Evolutionary conservation across 305 asterid species (phyloP).

Genomic region (Nicotiana rustica): DNA sequence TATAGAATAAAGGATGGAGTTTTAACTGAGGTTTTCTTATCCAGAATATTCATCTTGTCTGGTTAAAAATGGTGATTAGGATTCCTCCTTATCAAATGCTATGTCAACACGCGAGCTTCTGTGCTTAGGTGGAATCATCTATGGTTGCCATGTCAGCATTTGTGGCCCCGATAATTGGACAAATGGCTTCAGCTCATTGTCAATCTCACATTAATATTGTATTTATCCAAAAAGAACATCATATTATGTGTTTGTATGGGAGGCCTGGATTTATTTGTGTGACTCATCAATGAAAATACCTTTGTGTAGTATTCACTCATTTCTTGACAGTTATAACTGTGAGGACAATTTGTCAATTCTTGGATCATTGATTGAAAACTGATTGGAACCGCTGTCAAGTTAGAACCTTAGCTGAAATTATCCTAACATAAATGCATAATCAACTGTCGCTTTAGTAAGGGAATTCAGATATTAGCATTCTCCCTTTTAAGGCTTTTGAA

Average conservation of each 20-base stretch:
- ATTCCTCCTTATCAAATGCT: slow-evolving; percentile 66
- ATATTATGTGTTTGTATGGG: not conserved
- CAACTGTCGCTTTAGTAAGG: not conserved
- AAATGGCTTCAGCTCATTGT: not conserved
- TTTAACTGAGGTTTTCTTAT: slow-evolving; percentile 51
- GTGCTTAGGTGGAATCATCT: slow-evolving; percentile 31
- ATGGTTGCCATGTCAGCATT: slow-evolving; percentile 46
- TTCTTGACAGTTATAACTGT: not conserved
- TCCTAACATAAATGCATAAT: not conserved
- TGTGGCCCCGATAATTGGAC: slow-evolving; percentile 24
- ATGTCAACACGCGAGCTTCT: slow-evolving; percentile 47
- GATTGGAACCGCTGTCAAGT: not conserved
- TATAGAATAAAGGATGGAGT: slow-evolving; percentile 49
- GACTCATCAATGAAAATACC: not conserved
- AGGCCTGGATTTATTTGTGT: not conserved
- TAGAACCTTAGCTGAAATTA: not conserved
- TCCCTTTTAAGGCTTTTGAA: not conserved
- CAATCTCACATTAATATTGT: slow-evolving; percentile 5
- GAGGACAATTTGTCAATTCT: too few species aligned
- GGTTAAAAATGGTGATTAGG: slow-evolving; percentile 44
- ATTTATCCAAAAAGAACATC: not conserved
- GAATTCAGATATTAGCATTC: not conserved
- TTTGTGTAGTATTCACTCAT: not conserved
- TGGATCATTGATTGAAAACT: not conserved
- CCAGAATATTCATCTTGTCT: slow-evolving; percentile 62